Base-by-base conservation (phyloP, 441 rosid genomes). In the Jatropha multifida region DNA sequence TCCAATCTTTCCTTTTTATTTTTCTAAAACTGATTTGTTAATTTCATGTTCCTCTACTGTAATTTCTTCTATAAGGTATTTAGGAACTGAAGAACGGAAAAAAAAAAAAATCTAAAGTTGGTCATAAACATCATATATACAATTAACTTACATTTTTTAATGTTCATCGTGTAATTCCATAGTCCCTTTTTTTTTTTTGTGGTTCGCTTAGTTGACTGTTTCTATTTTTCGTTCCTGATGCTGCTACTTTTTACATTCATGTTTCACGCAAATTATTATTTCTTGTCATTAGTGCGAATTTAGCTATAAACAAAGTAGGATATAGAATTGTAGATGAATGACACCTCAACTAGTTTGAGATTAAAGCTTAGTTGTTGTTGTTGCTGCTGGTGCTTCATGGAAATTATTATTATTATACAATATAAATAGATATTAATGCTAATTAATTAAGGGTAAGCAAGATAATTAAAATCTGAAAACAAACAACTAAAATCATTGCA, bases 11-110 rank as follows among this genome's bases (percentile, higher is more conserved):
- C 2, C 32, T 32, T 32, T 32, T 2, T 32, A 1, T 32, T 32
- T 32, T 1, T 32, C 2, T 32, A 32, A 32, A 32, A 32, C 32
- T 32, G 32, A 32, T 32, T 32, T 32, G 32, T 32, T 32, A 32
- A 32, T 32, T 32, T 71, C 20, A 49, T 71, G 58, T 42, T 72
- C 41, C 15, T 3, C 27, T 18, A 18, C 37, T 9, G 17, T 6
- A 8, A 65, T 67, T 46, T 27, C 48, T 46, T 61, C 12, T 73
- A 64, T 61, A 49, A 48, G 32, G 76, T n/a, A 73, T 73, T 46
- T 49, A 13, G n/a, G 82, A 85, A 54, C 32, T 32, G 2, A 32
- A 32, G 32, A 32, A 32, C 32, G 23, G 23, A 23, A 23, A 23
- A 23, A 23, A 23, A 32, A 32, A 32, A 32, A 32, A 18, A 3